Evolutionary conservation across 2,329 filamentous ascomycete genomes (phyloP), one percentile per base, ranked within the genome.

Genomic region (Bipolaris victoriae): DNA sequence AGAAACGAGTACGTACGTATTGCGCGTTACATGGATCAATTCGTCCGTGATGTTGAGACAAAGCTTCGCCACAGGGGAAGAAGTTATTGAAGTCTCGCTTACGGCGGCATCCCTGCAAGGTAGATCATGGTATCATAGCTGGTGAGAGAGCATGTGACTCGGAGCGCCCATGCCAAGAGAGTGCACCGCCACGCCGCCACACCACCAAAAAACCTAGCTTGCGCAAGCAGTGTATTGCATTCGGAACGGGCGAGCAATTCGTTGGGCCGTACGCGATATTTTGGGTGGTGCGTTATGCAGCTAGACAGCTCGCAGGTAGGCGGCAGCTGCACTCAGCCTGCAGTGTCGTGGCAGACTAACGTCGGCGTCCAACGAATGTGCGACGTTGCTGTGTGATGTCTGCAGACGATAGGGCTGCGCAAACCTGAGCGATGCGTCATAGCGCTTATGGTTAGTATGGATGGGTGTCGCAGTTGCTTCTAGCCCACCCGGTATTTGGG

Each of bases 271-370:
- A 58, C 63, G 64, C 69, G 70, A 72, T 57, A 57, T 74, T 73
- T 70, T 61, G 61, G 66, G 63, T 62, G 63, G 36, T 63, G 59
- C 58, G 57, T 66, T 52, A 72, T 70, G 72, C 70, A 71, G 69
- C 69, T 70, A 69, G 61, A 63, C 51, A 58, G 61, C 61, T 68
- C 65, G 71, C 69, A 70, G 64, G 56, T 54, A 58, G 55, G 48
- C 50, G 53, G 55, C 57, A 64, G 58, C 46, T 66, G 61, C 48
- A 56, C 66, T 69, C 66, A 69, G 68, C 64, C 63, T 71, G 65
- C 67, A 63, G 60, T 67, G 59, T 69, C 67, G 63, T 68, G 66
- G 65, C 65, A 71, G 61, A 60, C 70, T 66, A 75, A 71, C 65
- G 69, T 71, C 66, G 68, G 62, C 61, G 66, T 62, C 64, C 66